Base-by-base conservation (phyloP, 208 protist species). In the Crithidia bombi region DNA sequence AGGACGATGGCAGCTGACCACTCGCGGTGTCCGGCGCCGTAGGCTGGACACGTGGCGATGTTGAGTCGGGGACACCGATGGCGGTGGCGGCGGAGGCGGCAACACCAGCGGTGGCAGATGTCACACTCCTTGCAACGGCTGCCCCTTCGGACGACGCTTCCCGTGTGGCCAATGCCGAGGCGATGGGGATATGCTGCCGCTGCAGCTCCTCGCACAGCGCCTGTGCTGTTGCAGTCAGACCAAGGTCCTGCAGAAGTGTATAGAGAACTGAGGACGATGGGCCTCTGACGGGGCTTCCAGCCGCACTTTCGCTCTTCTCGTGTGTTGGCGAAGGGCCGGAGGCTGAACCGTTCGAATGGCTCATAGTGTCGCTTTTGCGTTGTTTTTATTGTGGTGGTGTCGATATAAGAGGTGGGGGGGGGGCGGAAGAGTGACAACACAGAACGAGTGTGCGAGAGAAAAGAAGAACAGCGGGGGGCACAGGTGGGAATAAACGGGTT, bases 181-280 rank as follows among this genome's bases (percentile, higher is more conserved):
- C 46, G 43, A 21, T 72, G 55, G 39, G 14, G 36, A 25, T 35
- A 25, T 75, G 65, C 23, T 70, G 68, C 19, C 44, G 65, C 36
- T 73, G 56, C 17, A 79, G 71, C 69, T 92, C 82, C 6, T 78
- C 68, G 30, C 75, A 74, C 15, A 90, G 56, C 14, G 73, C 75
- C 15, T 82, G 69, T n/a, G 78, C 84, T 5, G 82, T 90, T 9
- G 84, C 84, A 25, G 69, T 79, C 43, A 87, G 58, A 12, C 82
- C 79, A 28, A 92, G 75, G 36, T 82, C 74, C 32, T 80, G 62
- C 36, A 92, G 70, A n/a, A 92, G 71, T 23, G 63, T 71, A 62
- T 71, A 77, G 25, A 77, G 71, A n/a, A 67, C 35, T 15, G 71
- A 65, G 64, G 71, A 71, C 32, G 71, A 65, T 17, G 63, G 21